phyloP scores from a whole-genome alignment of 371 early-diverging fungal species.

The Circinella minor region DNA sequence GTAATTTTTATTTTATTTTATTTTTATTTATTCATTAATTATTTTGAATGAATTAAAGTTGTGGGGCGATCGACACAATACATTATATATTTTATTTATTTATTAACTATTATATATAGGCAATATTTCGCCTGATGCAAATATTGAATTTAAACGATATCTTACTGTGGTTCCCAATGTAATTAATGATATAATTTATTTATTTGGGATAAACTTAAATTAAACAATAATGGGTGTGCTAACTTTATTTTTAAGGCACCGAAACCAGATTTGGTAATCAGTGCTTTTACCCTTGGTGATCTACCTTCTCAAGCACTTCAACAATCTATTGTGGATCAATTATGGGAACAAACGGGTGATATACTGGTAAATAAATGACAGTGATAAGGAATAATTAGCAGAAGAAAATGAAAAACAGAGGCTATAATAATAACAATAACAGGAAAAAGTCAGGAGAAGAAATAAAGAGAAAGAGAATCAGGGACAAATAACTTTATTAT shows the following conservation, averaged over 20 bases:
- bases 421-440: too few species aligned
- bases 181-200: conserved; percentile 3
- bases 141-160: conserved; percentile 68
- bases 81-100: too few species aligned
- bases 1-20: conserved; percentile 8
- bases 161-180: conserved; percentile 58
- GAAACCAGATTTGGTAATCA: conserved; percentile 73
- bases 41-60: not conserved
- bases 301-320: conserved; percentile 70
- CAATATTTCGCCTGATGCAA: conserved; percentile 2
- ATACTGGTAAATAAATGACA: conserved; percentile 58
- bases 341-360: conserved; percentile 83
- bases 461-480: too few species aligned
- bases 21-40: not conserved
- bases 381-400: not conserved
- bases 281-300: conserved; percentile 79
- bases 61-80: not conserved
- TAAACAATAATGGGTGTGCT: not conserved
- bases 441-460: not conserved
- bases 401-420: not conserved
- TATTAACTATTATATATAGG: conserved; percentile 18
- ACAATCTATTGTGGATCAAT: conserved; percentile 65
- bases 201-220: not conserved
- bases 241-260: conserved; percentile 24
- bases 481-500: not conserved